Evolutionary conservation across 2,329 filamentous ascomycete species (phyloP).

Genomic region (Oidium heveae): DNA sequence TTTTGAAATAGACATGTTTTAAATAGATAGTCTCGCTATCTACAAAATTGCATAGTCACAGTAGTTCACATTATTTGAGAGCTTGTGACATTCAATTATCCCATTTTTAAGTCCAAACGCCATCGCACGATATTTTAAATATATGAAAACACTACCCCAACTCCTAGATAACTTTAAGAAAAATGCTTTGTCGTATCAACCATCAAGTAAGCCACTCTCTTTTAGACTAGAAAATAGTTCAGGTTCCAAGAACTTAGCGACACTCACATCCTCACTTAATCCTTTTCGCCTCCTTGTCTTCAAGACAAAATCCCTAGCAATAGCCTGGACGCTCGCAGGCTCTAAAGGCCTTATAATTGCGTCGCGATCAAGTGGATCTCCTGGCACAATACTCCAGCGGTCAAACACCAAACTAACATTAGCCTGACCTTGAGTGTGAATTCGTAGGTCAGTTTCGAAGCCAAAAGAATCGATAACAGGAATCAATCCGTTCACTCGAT

Average conservation of each 20-base stretch:
- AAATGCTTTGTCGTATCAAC: conserved; percentile 7
- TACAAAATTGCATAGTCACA: no score
- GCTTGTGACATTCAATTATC: no score
- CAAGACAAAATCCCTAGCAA: conserved; percentile 82
- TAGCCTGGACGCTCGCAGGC: conserved; percentile 66
- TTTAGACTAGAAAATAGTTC: conserved; percentile 74
- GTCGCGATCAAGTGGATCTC: conserved; percentile 77
- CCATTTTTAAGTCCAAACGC: no score
- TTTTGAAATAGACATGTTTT: no score
- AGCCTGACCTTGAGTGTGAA: conserved; percentile 83
- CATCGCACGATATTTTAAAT: no score
- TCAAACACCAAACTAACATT: conserved; percentile 86
- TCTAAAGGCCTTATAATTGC: conserved; percentile 64
- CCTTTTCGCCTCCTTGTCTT: conserved; percentile 91
- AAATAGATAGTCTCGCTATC: no score
- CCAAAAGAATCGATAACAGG: conserved; percentile 95
- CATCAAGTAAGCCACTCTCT: conserved; percentile 68
- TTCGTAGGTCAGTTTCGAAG: conserved; percentile 90
- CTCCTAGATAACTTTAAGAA: no score
- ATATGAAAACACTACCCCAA: no score
- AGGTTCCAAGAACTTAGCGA: conserved; percentile 87
- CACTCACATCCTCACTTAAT: conserved; percentile 79
- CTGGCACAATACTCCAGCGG: conserved; percentile 84
- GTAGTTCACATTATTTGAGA: no score
- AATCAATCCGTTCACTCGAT: conserved; percentile 70